Base-by-base conservation (phyloP, 371 early-diverging fungal genomes). In the Saksenaea oblongispora region DNA sequence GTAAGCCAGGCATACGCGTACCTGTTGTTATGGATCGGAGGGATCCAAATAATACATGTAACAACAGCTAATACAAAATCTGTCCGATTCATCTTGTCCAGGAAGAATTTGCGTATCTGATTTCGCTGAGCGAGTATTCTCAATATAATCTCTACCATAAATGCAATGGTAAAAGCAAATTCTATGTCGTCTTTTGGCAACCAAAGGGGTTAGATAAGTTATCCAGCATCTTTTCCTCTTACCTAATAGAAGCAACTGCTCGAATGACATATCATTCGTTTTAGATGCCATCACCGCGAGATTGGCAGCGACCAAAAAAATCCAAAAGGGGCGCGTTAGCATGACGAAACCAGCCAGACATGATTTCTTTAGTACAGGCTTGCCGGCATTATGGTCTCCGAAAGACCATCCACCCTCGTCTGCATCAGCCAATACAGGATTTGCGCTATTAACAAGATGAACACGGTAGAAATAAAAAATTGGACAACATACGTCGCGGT, bases 1-100 rank as follows among this genome's bases (percentile, higher is more conserved):
- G 87, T 82, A 26, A 90, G 70, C 71, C 86, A 90, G 7, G 84
- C 73, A 68, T 86, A 89, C 2, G 70, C 75, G 18, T 54, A 42
- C 0, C 59, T 73, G 11, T 74, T 62, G 10, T 67, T 31, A 5
- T 69, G 80, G 58, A 87, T 83, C 7, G 74, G 56, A 7, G 86
- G 85, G 28, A 85, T 78, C 53, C 81, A 83, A 35, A 87, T 85
- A 5, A 82, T 65, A 34, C 83, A 74, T 0, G 88, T 86, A 1
- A 83, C 56, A 14, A 83, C 31, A 1, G 84, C 86, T 56, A 90
- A 65, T 27, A 83, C 54, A 35, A 83, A 58, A 62, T 90, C 89
- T 1, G 84, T 76, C 1, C 61, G 34, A 41, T 86, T 87, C 58
- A 78, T 72, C 34, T 67, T 78, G 44, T 76, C 74, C 5, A 60